phyloP scores from a whole-genome alignment of 257 asterid genomes.

The Ilex asprella region DNA sequence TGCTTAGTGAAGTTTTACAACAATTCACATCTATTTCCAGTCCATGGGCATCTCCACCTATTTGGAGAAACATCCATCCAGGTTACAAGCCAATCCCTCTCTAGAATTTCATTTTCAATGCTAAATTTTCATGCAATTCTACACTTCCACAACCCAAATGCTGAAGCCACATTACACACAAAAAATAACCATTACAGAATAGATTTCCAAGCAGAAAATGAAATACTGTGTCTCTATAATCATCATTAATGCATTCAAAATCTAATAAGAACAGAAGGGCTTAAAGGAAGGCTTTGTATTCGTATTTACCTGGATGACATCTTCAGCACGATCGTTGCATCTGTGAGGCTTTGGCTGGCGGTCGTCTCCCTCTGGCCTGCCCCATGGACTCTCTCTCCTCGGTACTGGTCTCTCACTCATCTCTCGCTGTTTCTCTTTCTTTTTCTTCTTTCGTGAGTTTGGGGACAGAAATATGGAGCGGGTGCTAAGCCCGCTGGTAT shows the following conservation, averaged over 20 bases:
- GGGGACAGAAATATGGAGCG: too few species aligned
- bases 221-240: too few species aligned
- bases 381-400: slow-evolving; percentile 98
- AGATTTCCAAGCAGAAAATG: not conserved
- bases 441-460: not conserved
- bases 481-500: too few species aligned
- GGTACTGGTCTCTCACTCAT: slow-evolving; percentile 96
- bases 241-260: not conserved
- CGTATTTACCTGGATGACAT: slow-evolving; percentile 59
- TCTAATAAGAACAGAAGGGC: not conserved
- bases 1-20: too few species aligned
- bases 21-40: too few species aligned
- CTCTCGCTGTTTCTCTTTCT: slow-evolving; percentile 11
- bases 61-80: too few species aligned
- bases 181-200: not conserved
- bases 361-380: slow-evolving; percentile 54
- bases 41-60: too few species aligned
- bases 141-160: not conserved
- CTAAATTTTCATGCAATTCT: too few species aligned
- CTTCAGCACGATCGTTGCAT: slow-evolving; percentile 97
- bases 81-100: too few species aligned
- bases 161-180: not conserved
- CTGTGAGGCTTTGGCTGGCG: slow-evolving; percentile 74
- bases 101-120: too few species aligned
- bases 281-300: slow-evolving; percentile 1